Percentiles rank a stretch among this genome's conserved stretches.
These are phyloP conservation scores for Cydonia oblonga DNA, from an alignment of 331 rosid species.

Conservation along the genomic window DNA sequence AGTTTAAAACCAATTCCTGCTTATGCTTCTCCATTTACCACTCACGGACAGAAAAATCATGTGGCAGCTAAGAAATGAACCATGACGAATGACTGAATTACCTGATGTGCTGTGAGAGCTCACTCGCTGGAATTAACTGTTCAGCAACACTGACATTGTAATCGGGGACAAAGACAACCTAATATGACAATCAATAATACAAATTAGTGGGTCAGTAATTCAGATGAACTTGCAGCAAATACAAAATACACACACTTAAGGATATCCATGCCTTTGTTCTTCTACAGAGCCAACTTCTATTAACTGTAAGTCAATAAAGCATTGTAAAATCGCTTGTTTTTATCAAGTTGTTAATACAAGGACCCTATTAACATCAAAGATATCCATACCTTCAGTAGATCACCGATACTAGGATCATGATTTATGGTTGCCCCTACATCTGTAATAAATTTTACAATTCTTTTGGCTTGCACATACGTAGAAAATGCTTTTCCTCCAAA, in stretches of 20 bases:
- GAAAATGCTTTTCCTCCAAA: slow-evolving; percentile 97
- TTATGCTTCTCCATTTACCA: background rate
- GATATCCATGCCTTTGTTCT: background rate
- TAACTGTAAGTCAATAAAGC: background rate
- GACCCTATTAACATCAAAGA: background rate
- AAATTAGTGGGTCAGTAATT: background rate
- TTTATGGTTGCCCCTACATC: slow-evolving; percentile 87
- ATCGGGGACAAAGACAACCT: slow-evolving; percentile 93
- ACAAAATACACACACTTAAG: background rate
- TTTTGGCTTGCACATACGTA: slow-evolving; percentile 91
- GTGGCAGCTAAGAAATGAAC: background rate
- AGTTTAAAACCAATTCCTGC: background rate
- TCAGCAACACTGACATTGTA: slow-evolving; percentile 96
- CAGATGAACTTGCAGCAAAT: background rate
- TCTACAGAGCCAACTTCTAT: background rate
- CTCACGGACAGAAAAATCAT: background rate
- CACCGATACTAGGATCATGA: slow-evolving; percentile 91
- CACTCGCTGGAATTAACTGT: slow-evolving; percentile 91
- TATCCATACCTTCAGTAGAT: slow-evolving; percentile 69
- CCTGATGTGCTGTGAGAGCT: slow-evolving; percentile 97
- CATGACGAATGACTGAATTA: slow-evolving; percentile 11
- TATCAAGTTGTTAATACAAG: background rate
- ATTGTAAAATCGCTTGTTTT: background rate
- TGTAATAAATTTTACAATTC: slow-evolving; percentile 91
- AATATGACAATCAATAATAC: slow-evolving; percentile 9